Evolutionary conservation across 202 grass and related monocot species (phyloP).

Genomic region (Panicum hallii): DNA sequence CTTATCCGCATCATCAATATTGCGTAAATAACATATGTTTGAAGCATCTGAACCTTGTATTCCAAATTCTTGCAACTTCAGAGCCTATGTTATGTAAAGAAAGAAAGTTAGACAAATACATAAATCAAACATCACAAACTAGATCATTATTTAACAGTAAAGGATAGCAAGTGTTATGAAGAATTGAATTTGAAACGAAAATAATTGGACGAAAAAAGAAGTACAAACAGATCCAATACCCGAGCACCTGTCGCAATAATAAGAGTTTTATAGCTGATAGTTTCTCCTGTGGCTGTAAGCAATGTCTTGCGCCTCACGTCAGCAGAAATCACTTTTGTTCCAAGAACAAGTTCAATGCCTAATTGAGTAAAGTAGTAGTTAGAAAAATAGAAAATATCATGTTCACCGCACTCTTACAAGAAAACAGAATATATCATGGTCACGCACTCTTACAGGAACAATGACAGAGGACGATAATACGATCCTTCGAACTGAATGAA

Average conservation of each 20-base stretch:
- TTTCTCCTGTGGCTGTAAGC: conserved; percentile 77
- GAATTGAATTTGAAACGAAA: not conserved
- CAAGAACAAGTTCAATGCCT: conserved; percentile 98
- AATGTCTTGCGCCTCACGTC: conserved; percentile 85
- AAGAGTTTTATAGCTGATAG: conserved; percentile 92
- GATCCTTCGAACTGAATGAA: not conserved
- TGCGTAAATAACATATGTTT: conserved; percentile 91
- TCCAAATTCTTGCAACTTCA: conserved; percentile 95
- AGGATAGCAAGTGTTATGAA: conserved; percentile 3
- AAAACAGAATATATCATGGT: not conserved
- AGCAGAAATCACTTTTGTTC: conserved; percentile 80
- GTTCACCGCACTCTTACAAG: not conserved
- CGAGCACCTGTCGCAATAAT: conserved; percentile 97
- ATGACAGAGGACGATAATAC: not conserved
- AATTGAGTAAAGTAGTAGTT: conserved; percentile 27
- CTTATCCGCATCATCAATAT: conserved; percentile 75
- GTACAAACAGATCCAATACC: conserved; percentile 62
- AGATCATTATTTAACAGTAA: not conserved
- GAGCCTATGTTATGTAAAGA: conserved; percentile 59
- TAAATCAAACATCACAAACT: not conserved
- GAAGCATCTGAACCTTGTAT: conserved; percentile 73
- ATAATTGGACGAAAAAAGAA: conserved; percentile 16
- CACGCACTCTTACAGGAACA: not conserved
- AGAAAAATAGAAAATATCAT: conserved; percentile 18
- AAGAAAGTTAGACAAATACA: conserved; percentile 17